A percentile compares a stretch with the other conserved stretches of the same genome.
Conservation (phyloP, 2,329 filamentous ascomycete genomes). For the Lasiodiplodia sp. region DNA sequence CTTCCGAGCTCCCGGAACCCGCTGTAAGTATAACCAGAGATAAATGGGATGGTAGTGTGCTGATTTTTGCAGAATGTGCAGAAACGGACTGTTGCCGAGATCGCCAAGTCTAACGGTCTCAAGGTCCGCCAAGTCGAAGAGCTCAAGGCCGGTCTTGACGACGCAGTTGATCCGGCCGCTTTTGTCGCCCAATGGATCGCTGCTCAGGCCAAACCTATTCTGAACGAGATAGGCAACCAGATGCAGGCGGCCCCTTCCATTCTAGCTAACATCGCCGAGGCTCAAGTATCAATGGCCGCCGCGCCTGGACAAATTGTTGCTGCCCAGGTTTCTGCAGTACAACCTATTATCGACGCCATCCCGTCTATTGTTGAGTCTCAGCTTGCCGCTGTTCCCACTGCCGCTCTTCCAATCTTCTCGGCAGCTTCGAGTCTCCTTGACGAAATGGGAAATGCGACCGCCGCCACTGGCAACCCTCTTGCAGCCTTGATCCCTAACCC, state of each 20-base stretch:
- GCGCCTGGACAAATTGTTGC: neutral
- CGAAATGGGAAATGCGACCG: neutral
- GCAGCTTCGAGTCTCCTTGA: slow-evolving; percentile 1
- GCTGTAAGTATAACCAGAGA: neutral
- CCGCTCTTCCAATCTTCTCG: neutral
- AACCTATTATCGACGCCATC: neutral
- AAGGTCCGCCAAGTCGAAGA: neutral
- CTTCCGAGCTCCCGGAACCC: neutral
- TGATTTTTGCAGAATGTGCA: neutral
- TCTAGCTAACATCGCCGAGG: slow-evolving; percentile 3
- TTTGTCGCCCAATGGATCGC: slow-evolving; percentile 5
- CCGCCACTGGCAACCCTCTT: neutral
- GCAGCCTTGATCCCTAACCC: neutral
- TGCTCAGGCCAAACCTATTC: slow-evolving; percentile 14
- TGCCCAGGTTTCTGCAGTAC: neutral
- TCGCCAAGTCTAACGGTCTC: neutral
- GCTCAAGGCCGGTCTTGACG: neutral
- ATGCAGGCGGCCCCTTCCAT: slow-evolving; percentile 1
- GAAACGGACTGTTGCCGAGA: slow-evolving; percentile 7
- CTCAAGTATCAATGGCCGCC: neutral
- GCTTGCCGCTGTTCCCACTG: neutral
- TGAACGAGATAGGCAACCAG: slow-evolving; percentile 17
- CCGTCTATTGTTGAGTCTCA: slow-evolving; percentile 12
- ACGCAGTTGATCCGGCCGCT: neutral
- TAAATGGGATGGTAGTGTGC: neutral